Base-by-base conservation (phyloP, 768 basidiomycete species). In the Suillus subluteus region DNA sequence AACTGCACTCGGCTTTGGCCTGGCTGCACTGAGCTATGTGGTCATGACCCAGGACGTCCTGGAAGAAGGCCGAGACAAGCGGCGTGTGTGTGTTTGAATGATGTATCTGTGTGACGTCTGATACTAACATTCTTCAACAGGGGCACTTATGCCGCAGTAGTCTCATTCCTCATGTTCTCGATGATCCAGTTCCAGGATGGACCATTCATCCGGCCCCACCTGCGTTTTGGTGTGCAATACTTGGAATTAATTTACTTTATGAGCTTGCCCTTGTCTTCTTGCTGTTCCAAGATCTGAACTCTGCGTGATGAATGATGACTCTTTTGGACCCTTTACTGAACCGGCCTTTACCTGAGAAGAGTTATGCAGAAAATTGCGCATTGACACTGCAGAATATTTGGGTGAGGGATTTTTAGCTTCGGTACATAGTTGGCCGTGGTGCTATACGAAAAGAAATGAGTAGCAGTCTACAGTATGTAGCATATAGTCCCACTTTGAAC, bases 151-250 rank as follows among this genome's bases (percentile, higher is more conserved):
- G 93, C 94, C 62, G 84, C 90, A 13, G 82, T 91, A 58, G 83
- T 83, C 12, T 85, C 90, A 52, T 95, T 95, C 77, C 83, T 95
- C 66, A 77, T 87, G 67, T 95, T 94, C 78, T 91, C 91, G 37
- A 91, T 91, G 86, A 83, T 96, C 61, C 94, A 96, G 72, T 95
- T 95, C 73, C 89, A 94, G 66, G 94, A 96, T 75, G 94, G 94
- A 0, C 94, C 94, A 38, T 96, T 92, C 77, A 84, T 95, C 73
- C 88, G 94, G 43, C 94, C 94, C 0, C 94, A 96, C 94, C 94
- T 67, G 91, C 89, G n/a, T 92, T 94, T 76, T 95, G 93, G 93
- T 84, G 94, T 62, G 80, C 88, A 46, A 84, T 94, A 6, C 82
- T 95, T 35, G 93, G 92, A 32, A 79, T 92, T 67, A 96, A 96